These are phyloP conservation scores for Aspergillus pseudoviridinutans DNA, from an alignment of 2,329 filamentous ascomycete genomes.

Conservation along the genomic window DNA sequence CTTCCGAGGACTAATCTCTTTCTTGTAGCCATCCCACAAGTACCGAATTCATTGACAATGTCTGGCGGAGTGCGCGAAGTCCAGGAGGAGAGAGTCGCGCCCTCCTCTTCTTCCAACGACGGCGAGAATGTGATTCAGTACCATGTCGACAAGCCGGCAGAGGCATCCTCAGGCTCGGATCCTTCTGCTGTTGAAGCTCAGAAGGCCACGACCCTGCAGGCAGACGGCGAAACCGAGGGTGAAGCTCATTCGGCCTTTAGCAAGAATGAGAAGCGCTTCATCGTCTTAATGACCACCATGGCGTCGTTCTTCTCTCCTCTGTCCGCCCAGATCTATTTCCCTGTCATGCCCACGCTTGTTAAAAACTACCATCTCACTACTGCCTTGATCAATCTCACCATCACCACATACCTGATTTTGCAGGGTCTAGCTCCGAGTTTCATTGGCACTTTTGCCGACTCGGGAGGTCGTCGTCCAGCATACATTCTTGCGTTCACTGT, in stretches of 20 bases:
- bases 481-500: constrained; percentile 40
- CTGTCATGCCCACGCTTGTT: constrained; percentile 41
- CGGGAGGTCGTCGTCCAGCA: constrained; percentile 37
- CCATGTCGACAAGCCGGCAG: not conserved
- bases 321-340: constrained; percentile 45
- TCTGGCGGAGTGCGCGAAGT: not conserved
- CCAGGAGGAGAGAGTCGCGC: not conserved
- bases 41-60: not conserved
- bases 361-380: constrained; percentile 37
- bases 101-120: not conserved
- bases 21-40: not conserved
- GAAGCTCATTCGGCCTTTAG: constrained; percentile 28
- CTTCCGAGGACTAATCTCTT: not conserved
- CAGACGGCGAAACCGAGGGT: not conserved
- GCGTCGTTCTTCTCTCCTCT: constrained; percentile 42
- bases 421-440: constrained; percentile 43
- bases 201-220: not conserved
- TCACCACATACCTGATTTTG: constrained; percentile 46
- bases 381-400: constrained; percentile 41
- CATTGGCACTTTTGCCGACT: constrained; percentile 41
- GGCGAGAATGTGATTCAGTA: not conserved
- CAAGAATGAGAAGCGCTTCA: constrained; percentile 30
- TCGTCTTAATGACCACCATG: constrained; percentile 36
- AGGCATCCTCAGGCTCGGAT: not conserved
- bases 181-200: constrained; percentile 3